Percentiles rank a stretch among this genome's conserved stretches.
These are phyloP conservation scores for Olyra latifolia DNA, from an alignment of 176 grass and related monocot genomes.

Conservation along the genomic window DNA sequence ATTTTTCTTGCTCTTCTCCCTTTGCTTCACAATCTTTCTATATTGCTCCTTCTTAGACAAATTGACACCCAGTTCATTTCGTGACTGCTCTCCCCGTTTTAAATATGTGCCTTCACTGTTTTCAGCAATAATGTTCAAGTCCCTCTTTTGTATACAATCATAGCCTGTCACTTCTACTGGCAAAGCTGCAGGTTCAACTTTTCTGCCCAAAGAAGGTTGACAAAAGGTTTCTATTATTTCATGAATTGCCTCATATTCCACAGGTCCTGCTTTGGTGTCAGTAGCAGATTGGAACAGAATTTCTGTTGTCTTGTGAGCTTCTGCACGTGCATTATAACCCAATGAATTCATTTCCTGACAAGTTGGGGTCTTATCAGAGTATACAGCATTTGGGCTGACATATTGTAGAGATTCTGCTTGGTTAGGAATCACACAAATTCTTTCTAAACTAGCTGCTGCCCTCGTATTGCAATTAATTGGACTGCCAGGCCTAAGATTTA, in stretches of 20 bases:
- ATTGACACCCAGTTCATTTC: constrained; percentile 11
- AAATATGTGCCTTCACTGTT: constrained; percentile 16
- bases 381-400: not conserved
- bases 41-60: constrained; percentile 34
- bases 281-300: constrained; percentile 16
- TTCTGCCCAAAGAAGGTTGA: constrained; percentile 13
- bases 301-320: not conserved
- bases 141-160: not conserved
- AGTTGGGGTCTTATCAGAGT: constrained; percentile 14
- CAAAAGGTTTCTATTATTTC: not conserved
- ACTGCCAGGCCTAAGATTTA: constrained; percentile 31
- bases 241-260: not conserved
- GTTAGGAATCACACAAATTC: not conserved
- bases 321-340: not conserved
- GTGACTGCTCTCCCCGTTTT: constrained; percentile 10
- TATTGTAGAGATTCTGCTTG: constrained; percentile 26
- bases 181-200: constrained; percentile 21
- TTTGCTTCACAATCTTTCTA: constrained; percentile 46
- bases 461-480: constrained; percentile 9
- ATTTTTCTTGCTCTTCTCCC: constrained; percentile 43
- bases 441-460: not conserved
- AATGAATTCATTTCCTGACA: constrained; percentile 17
- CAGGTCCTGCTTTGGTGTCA: not conserved
- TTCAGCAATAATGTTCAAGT: constrained; percentile 30
- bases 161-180: not conserved